Percentiles rank a stretch among this genome's conserved stretches.
These are phyloP conservation scores for Puccinia horiana DNA, from an alignment of 1,284 basidiomycete genomes.

Conservation along the genomic window DNA sequence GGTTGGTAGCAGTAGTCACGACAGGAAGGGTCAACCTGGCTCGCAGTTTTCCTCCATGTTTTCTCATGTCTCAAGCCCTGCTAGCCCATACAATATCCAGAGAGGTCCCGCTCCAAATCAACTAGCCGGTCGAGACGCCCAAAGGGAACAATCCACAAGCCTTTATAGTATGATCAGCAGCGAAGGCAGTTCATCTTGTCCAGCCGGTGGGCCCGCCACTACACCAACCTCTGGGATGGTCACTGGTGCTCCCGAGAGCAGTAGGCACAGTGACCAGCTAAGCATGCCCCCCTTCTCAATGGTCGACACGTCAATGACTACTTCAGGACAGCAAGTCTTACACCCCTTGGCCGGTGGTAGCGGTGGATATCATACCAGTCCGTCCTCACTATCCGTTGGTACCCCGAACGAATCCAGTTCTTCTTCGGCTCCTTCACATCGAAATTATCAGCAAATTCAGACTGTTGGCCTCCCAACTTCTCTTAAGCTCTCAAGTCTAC, in stretches of 20 bases:
- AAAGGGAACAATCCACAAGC: conserved; percentile 31
- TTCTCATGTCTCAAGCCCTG: conserved; percentile 1
- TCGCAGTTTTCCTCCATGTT: conserved; percentile 34
- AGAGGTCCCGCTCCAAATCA: background rate
- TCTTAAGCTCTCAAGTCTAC: background rate
- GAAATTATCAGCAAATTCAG: background rate
- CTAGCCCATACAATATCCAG: conserved; percentile 31
- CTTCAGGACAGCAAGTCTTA: background rate
- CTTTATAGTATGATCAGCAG: conserved; percentile 24
- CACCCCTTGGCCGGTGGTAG: background rate
- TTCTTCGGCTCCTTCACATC: conserved; percentile 21
- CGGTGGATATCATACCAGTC: conserved; percentile 19
- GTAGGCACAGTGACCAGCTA: conserved; percentile 33
- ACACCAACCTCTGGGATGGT: background rate
- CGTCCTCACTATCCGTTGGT: conserved; percentile 19
- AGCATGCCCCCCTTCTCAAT: conserved; percentile 42
- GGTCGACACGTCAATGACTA: conserved; percentile 3
- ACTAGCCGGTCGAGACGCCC: background rate
- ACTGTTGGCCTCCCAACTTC: background rate
- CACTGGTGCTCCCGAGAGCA: background rate
- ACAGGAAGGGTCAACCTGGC: conserved; percentile 23
- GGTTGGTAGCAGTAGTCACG: conserved; percentile 39
- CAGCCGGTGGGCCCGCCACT: background rate
- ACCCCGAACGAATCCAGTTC: background rate
- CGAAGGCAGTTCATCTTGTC: conserved; percentile 13